Evolutionary conservation across 2,329 filamentous ascomycete genomes (phyloP).

Genomic region (Pseudocercospora cruenta): DNA sequence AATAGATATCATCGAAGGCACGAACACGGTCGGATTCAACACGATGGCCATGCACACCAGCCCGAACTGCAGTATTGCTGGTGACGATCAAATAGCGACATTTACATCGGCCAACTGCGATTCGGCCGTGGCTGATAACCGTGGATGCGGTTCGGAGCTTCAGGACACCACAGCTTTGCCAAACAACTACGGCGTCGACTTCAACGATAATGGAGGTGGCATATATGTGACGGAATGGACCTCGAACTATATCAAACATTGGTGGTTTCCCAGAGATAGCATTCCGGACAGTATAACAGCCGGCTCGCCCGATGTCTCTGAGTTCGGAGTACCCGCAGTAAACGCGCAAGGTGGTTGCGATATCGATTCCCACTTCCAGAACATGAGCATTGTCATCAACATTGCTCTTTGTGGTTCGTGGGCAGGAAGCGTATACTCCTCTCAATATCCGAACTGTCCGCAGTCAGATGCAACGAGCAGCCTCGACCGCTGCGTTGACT

Average conservation of each 20-base stretch:
- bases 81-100: conserved; percentile 35
- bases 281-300: conserved; percentile 48
- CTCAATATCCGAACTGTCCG: conserved; percentile 35
- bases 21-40: conserved; percentile 36
- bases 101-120: conserved; percentile 37
- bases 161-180: conserved; percentile 28
- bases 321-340: conserved; percentile 65
- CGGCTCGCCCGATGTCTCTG: conserved; percentile 59
- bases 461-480: conserved; percentile 24
- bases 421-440: conserved; percentile 40
- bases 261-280: conserved; percentile 41
- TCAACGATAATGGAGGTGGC: conserved; percentile 40
- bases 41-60: conserved; percentile 39
- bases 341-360: conserved; percentile 59
- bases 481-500: conserved; percentile 37
- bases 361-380: conserved; percentile 42
- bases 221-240: conserved; percentile 44
- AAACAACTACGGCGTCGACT: conserved; percentile 39
- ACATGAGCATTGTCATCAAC: conserved; percentile 46
- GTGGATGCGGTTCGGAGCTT: conserved; percentile 38
- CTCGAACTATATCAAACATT: conserved; percentile 38
- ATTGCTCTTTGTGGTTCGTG: conserved; percentile 47
- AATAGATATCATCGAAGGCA: conserved; percentile 44
- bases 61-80: conserved; percentile 37
- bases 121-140: conserved; percentile 29